Base-by-base conservation (phyloP, 2,329 filamentous ascomycete genomes). In the Pseudocercospora crystallina region DNA sequence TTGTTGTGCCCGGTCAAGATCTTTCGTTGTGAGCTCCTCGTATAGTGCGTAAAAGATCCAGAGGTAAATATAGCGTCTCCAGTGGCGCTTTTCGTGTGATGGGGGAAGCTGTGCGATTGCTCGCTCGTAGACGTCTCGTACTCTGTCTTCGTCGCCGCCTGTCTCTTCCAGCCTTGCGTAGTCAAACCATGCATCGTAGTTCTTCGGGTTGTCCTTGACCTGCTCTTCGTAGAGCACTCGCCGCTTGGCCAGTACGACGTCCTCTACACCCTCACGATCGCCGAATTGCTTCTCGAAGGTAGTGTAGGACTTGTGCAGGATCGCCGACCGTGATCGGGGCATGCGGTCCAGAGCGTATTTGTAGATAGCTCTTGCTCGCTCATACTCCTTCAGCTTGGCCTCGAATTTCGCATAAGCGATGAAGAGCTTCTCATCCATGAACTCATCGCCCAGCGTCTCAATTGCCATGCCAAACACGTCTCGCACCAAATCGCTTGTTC, bases 251-350 rank as follows among this genome's bases (percentile, higher is more conserved):
- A 97, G 70, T 29, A 99, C 89, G 8, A 97, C 91, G 68, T 97
- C 90, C 64, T 97, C 92, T 2, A 99, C 89, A 4, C 94, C 94
- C 63, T 96, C 90, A 48, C 82, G 80, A 69, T 97, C 91, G 57
- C 94, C 94, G 67, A 90, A 99, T 65, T 99, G 94, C 75, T 99
- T 99, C 73, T 99, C 94, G 61, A 99, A 99, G 0, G 89, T 92
- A 0, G 92, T 97, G 69, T 97, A 99, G 11, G 90, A 85, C 68
- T 95, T 95, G 74, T 99, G 92, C 8, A 99, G 79, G 11, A 80
- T 77, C 71, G 86, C 84, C 1, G 92, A 94, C 69, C 87, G 90
- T 10, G 90, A 95, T 15, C 94, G 83, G 9, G 94, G 88, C 56
- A 99, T 81, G 45, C 92, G 87, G 70, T 99, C 94, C 5, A 99